These are phyloP conservation scores for Hydrangea macrophylla DNA, from an alignment of 148 eudicot species.

Conservation along the genomic window DNA sequence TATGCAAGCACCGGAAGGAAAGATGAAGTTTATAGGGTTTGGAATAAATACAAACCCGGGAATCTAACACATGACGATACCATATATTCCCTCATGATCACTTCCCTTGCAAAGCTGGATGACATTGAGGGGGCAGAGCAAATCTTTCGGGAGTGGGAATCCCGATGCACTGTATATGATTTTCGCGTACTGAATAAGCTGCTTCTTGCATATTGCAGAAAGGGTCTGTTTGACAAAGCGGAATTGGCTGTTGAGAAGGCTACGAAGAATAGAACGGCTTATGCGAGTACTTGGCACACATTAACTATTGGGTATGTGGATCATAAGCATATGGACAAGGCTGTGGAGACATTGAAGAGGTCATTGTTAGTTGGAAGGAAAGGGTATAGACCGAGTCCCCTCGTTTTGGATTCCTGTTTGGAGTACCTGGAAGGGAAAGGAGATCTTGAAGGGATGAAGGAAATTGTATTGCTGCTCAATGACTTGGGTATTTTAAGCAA, in stretches of 20 bases:
- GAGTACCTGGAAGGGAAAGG: background rate
- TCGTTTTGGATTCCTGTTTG: background rate
- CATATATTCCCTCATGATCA: background rate
- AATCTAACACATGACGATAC: slow-evolving; percentile 11
- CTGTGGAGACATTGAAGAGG: background rate
- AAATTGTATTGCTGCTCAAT: background rate
- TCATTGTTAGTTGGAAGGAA: background rate
- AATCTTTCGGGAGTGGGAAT: background rate
- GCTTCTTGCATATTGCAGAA: background rate
- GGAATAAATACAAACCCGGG: background rate
- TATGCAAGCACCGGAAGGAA: background rate
- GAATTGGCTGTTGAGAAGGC: background rate
- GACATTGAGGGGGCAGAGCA: background rate
- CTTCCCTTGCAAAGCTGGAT: background rate
- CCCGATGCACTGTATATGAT: background rate
- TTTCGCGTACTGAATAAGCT: background rate
- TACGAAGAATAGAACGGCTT: background rate
- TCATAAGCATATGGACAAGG: background rate
- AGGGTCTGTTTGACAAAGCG: background rate
- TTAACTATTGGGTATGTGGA: background rate
- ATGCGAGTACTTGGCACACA: background rate
- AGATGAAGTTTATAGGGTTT: background rate
- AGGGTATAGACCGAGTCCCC: background rate
- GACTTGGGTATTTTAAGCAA: background rate
- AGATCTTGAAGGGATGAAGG: background rate